phyloP scores from a whole-genome alignment of 805 yeast genomes.

The Metschnikowia noctiluminum region DNA sequence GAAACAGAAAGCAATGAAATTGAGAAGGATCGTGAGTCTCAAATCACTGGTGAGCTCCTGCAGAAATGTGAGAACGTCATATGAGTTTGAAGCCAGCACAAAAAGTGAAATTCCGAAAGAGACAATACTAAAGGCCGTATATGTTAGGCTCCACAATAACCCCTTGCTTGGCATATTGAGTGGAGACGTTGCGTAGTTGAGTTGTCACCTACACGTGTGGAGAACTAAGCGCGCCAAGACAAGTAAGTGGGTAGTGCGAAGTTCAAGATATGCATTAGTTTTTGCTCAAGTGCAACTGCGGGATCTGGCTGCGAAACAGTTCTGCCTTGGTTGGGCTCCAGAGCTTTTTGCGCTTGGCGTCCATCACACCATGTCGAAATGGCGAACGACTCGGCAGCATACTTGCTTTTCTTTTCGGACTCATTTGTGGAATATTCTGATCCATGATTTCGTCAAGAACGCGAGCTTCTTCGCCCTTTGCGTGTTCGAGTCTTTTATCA shows the following conservation, averaged over 20 bases:
- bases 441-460: conserved; percentile 1
- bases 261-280: conserved; percentile 1
- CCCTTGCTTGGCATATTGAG: conserved; percentile 4
- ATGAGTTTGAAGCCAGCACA: conserved; percentile 12
- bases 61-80: conserved; percentile 15
- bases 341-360: conserved; percentile 9
- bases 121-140: conserved; percentile 14
- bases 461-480: background rate
- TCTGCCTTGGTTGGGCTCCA: conserved; percentile 8
- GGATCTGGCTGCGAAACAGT: conserved; percentile 12
- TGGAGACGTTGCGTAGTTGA: background rate
- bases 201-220: background rate
- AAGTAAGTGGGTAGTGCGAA: conserved; percentile 1
- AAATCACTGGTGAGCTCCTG: conserved; percentile 17
- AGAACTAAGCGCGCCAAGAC: conserved; percentile 12
- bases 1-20: conserved; percentile 16
- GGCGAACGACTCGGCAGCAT: background rate
- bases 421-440: background rate
- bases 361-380: background rate
- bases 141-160: conserved; percentile 8
- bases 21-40: conserved; percentile 15
- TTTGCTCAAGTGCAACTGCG: conserved; percentile 9
- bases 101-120: conserved; percentile 11
- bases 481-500: background rate
- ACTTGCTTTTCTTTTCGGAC: conserved; percentile 1